phyloP scores from a whole-genome alignment of 169 alveolate genomes.

The Plasmodium ovale region DNA sequence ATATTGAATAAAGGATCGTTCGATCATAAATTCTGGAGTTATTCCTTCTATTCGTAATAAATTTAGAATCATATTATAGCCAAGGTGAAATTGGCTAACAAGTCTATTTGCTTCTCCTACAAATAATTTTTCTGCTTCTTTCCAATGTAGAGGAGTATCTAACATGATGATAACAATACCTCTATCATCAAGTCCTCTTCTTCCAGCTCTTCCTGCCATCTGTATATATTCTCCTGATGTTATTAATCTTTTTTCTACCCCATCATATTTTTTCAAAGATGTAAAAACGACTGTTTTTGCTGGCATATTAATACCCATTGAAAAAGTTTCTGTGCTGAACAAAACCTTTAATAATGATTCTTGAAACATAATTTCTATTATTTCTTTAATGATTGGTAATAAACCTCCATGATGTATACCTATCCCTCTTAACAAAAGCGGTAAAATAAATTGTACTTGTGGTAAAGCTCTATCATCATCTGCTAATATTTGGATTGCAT shows the following conservation, averaged over 20 bases:
- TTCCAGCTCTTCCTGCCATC: constrained; percentile 98
- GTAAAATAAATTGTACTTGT: constrained; percentile 93
- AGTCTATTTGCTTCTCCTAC: constrained; percentile 94
- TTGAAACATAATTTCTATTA: constrained; percentile 97
- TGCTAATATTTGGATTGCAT: constrained; percentile 97
- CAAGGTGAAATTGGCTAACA: constrained; percentile 95
- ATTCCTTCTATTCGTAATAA: constrained; percentile 96
- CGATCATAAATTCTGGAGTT: constrained; percentile 95
- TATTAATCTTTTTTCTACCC: constrained; percentile 92
- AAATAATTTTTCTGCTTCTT: constrained; percentile 93
- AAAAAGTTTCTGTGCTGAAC: constrained; percentile 98
- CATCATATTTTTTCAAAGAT: constrained; percentile 95
- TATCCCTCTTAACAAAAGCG: constrained; percentile 94
- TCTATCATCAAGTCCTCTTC: constrained; percentile 97
- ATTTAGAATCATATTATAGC: constrained; percentile 97
- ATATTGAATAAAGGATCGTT: constrained; percentile 96
- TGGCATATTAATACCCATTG: constrained; percentile 99
- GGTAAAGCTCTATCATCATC: constrained; percentile 97
- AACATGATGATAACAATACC: constrained; percentile 97
- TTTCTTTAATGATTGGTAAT: constrained; percentile 97
- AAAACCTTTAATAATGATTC: constrained; percentile 95
- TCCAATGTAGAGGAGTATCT: constrained; percentile 92
- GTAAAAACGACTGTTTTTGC: constrained; percentile 99
- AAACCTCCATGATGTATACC: constrained; percentile 99
- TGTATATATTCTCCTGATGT: constrained; percentile 97